phyloP scores from a whole-genome alignment of 805 yeast species.

The Lipomyces lipofer region DNA sequence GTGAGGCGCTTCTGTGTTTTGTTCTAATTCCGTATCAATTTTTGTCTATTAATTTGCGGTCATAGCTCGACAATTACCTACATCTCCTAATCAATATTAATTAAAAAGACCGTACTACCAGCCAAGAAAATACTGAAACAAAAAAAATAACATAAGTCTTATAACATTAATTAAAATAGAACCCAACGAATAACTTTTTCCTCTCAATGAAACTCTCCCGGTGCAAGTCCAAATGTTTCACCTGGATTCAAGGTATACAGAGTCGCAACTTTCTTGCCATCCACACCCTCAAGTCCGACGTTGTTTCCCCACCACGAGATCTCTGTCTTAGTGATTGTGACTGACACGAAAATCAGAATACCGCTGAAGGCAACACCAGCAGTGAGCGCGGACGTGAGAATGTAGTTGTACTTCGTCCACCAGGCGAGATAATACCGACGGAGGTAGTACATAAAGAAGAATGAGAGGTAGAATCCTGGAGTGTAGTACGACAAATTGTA shows the following conservation, averaged over 20 bases:
- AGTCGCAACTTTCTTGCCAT: conserved; percentile 1
- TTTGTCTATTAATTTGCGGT: no score
- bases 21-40: no score
- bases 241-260: conserved; percentile 29
- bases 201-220: conserved; percentile 17
- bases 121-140: no score
- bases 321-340: conserved; percentile 39
- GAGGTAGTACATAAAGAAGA: conserved; percentile 56
- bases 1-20: no score
- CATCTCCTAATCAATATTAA: no score
- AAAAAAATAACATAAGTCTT: no score
- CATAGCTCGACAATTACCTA: no score
- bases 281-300: conserved; percentile 21
- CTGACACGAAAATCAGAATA: conserved; percentile 53
- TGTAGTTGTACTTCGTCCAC: conserved; percentile 77
- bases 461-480: conserved; percentile 41
- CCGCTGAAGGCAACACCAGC: conserved; percentile 69
- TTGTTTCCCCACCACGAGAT: conserved; percentile 61
- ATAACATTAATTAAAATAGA: no score
- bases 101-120: no score
- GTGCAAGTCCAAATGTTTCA: conserved; percentile 43
- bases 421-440: conserved; percentile 57
- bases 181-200: no score
- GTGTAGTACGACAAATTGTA: conserved; percentile 17
- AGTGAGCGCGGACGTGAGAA: conserved; percentile 65